Base-by-base conservation (phyloP, 306 rosid genomes). In the Acacia crassicarpa region DNA sequence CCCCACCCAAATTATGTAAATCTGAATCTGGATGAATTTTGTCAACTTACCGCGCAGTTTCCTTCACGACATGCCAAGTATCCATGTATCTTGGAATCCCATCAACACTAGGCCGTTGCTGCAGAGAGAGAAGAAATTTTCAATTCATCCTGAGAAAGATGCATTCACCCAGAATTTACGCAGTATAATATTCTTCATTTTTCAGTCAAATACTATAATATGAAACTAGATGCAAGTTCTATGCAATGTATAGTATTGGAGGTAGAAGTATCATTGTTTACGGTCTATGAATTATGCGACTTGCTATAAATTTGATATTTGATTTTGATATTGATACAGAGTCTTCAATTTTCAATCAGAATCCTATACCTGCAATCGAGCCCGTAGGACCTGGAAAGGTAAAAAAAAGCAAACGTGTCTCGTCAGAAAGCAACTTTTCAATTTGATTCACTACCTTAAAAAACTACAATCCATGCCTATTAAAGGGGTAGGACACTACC, bases 81-180 rank as follows among this genome's bases (percentile, higher is more conserved):
- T 75, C 90, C n/a, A 82, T 67, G 76, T 87, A 87, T 87, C 88
- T 82, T 67, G 96, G 98, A 86, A 89, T 79, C 62, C 97, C 94
- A 72, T 89, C 89, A 62, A 69, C 83, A 63, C 86, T 85, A 23
- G 98, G 99, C 40, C 98, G 89, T 95, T 95, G 99, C 99, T 95
- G 97, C 82, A 86, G 65, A 51, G 69, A 74, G 73, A 73, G 76
- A 70, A 70, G 19, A 81, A 67, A 66, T 79, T 27, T 75, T 87
- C 62, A 82, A 63, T 65, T 72, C 73, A 75, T 58, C 16, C 83
- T 16, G 70, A 78, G 75, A 75, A 78, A 70, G 56, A 78, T 67
- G 72, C 74, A 81, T n/a, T 6, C 46, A 70, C 12, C 78, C 51
- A 78, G 82, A 63, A 75, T 65, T 81, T 69, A 68, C 16, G 44